phyloP scores from a whole-genome alignment of 1,139 yeast genomes.

The Suhomyces taliae region DNA sequence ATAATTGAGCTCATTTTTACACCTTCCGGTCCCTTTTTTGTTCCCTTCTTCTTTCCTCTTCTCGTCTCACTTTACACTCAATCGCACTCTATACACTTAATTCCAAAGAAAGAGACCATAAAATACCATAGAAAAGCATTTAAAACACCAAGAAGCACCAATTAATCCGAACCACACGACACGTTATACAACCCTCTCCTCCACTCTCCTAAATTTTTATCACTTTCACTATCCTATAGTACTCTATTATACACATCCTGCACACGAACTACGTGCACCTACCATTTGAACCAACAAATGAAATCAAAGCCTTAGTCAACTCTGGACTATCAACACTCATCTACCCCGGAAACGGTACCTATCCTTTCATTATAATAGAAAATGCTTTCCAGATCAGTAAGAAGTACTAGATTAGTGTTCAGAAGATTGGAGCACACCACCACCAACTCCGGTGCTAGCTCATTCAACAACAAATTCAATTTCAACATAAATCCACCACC shows the following conservation, averaged over 20 bases:
- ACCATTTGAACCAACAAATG: slow-evolving; percentile 10
- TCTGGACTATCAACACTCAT: background rate
- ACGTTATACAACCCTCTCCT: background rate
- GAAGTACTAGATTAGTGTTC: slow-evolving; percentile 22
- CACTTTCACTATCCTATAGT: background rate
- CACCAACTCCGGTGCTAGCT: slow-evolving; percentile 21
- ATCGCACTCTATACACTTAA: too few species aligned
- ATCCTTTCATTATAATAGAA: background rate
- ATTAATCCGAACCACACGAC: too few species aligned
- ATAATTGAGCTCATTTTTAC: too few species aligned
- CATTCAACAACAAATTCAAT: slow-evolving; percentile 45
- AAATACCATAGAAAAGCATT: too few species aligned
- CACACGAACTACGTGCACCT: background rate
- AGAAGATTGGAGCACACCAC: slow-evolving; percentile 39
- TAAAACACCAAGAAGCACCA: background rate
- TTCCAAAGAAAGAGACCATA: too few species aligned
- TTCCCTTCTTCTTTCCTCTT: too few species aligned
- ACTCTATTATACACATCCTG: background rate
- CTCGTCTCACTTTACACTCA: too few species aligned
- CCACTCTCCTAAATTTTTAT: background rate
- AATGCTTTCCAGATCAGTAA: slow-evolving; percentile 32
- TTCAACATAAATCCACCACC: slow-evolving; percentile 50
- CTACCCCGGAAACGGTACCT: background rate
- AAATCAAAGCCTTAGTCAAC: slow-evolving; percentile 10
- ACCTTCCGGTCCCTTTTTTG: too few species aligned